Evolutionary conservation across 306 rosid genomes (phyloP), one percentile per base, ranked within the genome.

Genomic region (Benincasa hispida): DNA sequence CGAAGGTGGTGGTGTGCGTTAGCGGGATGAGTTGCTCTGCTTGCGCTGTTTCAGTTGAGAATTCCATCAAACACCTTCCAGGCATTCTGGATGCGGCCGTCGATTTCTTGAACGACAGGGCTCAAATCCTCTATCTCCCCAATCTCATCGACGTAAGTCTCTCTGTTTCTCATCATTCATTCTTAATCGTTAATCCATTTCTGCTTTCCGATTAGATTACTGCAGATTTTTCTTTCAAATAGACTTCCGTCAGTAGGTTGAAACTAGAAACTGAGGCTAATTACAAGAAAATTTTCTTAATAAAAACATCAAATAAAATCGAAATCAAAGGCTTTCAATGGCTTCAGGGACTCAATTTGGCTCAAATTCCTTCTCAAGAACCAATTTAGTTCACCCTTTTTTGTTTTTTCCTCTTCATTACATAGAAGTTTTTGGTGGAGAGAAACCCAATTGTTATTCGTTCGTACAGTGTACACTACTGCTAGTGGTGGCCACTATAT

Each of bases 11-110:
- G 60, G 83, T 93, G 76, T 82, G 85, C 3, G 93, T 93, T 37
- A 6, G 63, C 22, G 98, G 98, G 28, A 89, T 93, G 93, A 85
- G 80, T 6, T 89, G 98, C 81, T 79, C 96, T 2, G 97, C 96
- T 4, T 91, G 97, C 62, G 93, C 96, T 0, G 92, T 88, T 5
- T 88, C 93, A 2, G 88, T 91, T 3, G 97, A 93, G 80, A 93
- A 89, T 72, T 81, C 88, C 4, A 47, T 93, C 73, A 93, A 93
- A 77, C 87, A 91, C 19, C 92, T 93, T 12, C 90, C 90, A 5
- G 97, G 98, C 4, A 87, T 93, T 48, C 85, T 80, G 1, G 88
- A 91, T 69, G 92, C 95, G n/a, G 67, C 80, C 21, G 89, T 91
- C 0, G 98, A 93, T 55, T 87, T 93, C 39, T 81, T 89, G 77